These are phyloP conservation scores for Fusarium sp. DNA, from an alignment of 2,329 filamentous ascomycete genomes.

Conservation along the genomic window DNA sequence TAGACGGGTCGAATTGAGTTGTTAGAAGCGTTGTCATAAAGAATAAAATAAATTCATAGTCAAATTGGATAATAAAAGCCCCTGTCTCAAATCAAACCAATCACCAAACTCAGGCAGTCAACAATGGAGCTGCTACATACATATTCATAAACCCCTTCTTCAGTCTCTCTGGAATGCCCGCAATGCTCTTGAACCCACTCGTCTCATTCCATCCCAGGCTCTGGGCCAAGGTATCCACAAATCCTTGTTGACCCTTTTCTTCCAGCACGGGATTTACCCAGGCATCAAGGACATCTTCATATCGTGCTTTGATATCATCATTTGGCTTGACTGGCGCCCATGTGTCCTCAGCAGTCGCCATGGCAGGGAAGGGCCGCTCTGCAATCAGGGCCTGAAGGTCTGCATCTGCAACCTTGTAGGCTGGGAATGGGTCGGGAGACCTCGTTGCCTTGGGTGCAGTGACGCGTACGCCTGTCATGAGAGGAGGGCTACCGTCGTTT, in stretches of 20 bases:
- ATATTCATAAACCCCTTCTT: slow-evolving; percentile 7
- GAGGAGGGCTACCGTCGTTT: neutral
- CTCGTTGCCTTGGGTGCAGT: slow-evolving; percentile 3
- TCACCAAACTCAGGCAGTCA: neutral
- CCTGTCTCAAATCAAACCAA: too few relatives aligned
- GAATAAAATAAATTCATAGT: too few relatives aligned
- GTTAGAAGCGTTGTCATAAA: too few relatives aligned
- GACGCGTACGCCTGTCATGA: slow-evolving; percentile 16
- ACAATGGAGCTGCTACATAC: slow-evolving; percentile 7
- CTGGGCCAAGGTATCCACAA: neutral
- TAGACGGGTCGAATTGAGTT: too few relatives aligned
- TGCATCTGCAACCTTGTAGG: slow-evolving; percentile 7
- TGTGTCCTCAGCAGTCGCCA: neutral
- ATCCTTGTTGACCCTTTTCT: neutral
- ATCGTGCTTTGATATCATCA: neutral
- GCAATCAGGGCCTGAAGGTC: slow-evolving; percentile 7
- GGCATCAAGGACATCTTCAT: neutral
- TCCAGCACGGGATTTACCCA: neutral
- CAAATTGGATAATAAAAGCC: too few relatives aligned
- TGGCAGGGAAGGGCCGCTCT: fast-evolving
- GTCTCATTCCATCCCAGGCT: neutral
- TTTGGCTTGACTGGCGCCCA: slow-evolving; percentile 1
- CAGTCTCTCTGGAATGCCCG: slow-evolving; percentile 3
- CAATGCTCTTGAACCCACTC: neutral
- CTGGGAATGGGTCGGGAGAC: slow-evolving; percentile 10